These are phyloP conservation scores for Fusarium sp. DNA, from an alignment of 2,329 filamentous ascomycete species.

Conservation along the genomic window DNA sequence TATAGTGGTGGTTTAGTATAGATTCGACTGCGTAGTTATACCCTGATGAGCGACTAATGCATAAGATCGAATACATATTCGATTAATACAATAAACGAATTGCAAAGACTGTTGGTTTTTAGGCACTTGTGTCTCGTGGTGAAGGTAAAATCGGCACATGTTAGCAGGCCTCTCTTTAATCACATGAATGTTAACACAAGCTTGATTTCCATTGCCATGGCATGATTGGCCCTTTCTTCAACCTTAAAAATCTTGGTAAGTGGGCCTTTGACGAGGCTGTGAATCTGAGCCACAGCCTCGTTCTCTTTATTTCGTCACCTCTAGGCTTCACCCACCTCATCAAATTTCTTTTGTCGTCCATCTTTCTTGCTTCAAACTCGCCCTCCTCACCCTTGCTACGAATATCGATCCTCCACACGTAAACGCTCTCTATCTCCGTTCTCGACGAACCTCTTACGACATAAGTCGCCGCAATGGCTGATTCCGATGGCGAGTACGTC, in stretches of 20 bases:
- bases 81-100: slow-evolving; percentile 31
- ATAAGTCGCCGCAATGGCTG: slow-evolving; percentile 66
- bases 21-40: slow-evolving; percentile 53
- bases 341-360: slow-evolving; percentile 1
- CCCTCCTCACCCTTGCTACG: background rate
- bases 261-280: slow-evolving; percentile 43
- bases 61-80: slow-evolving; percentile 43
- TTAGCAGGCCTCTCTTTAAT: background rate
- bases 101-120: background rate
- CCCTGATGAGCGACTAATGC: slow-evolving; percentile 52
- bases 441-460: background rate
- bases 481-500: slow-evolving; percentile 79
- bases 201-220: slow-evolving; percentile 14
- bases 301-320: slow-evolving; percentile 37
- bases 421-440: background rate
- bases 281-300: slow-evolving; percentile 39
- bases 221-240: slow-evolving; percentile 32
- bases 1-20: slow-evolving; percentile 47
- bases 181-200: background rate
- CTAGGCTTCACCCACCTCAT: slow-evolving; percentile 11
- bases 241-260: slow-evolving; percentile 12
- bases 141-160: background rate
- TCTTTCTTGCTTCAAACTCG: background rate
- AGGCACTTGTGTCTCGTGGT: background rate
- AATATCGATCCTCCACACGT: background rate